phyloP scores from a whole-genome alignment of 768 basidiomycete species.

The Agaricus sinodeliciosus region DNA sequence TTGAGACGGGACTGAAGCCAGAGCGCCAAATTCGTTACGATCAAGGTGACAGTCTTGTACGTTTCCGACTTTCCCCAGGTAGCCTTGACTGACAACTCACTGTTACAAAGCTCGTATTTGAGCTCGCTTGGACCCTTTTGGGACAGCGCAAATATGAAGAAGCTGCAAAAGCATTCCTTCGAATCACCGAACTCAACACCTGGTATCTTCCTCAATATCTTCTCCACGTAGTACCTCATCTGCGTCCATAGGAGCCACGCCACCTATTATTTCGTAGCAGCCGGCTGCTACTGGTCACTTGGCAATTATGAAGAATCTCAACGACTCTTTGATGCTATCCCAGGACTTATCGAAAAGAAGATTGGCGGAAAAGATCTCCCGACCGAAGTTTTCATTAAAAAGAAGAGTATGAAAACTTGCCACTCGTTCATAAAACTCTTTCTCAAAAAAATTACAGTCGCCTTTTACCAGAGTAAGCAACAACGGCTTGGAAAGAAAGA shows the following conservation, averaged over 20 bases:
- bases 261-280: slow-evolving; percentile 73
- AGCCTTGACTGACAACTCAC: not conserved
- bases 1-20: slow-evolving; percentile 51
- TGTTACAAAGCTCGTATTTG: slow-evolving; percentile 56
- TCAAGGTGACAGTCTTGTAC: slow-evolving; percentile 68
- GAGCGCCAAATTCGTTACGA: slow-evolving; percentile 50
- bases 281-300: slow-evolving; percentile 62
- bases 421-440: not conserved
- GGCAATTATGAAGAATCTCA: slow-evolving; percentile 54
- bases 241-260: slow-evolving; percentile 56
- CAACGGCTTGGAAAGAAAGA: slow-evolving; percentile 45
- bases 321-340: slow-evolving; percentile 54
- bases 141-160: slow-evolving; percentile 43
- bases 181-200: slow-evolving; percentile 58
- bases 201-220: slow-evolving; percentile 35
- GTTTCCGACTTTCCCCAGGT: slow-evolving; percentile 10
- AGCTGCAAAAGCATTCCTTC: slow-evolving; percentile 59
- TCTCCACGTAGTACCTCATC: not conserved
- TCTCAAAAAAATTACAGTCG: slow-evolving; percentile 37
- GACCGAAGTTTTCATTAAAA: slow-evolving; percentile 72
- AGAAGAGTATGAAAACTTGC: slow-evolving; percentile 46
- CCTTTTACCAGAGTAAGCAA: slow-evolving; percentile 71
- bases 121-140: slow-evolving; percentile 73
- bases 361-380: slow-evolving; percentile 60
- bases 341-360: slow-evolving; percentile 52